Conservation (phyloP, 2,329 filamentous ascomycete genomes). For the Beauveria medogensis region DNA sequence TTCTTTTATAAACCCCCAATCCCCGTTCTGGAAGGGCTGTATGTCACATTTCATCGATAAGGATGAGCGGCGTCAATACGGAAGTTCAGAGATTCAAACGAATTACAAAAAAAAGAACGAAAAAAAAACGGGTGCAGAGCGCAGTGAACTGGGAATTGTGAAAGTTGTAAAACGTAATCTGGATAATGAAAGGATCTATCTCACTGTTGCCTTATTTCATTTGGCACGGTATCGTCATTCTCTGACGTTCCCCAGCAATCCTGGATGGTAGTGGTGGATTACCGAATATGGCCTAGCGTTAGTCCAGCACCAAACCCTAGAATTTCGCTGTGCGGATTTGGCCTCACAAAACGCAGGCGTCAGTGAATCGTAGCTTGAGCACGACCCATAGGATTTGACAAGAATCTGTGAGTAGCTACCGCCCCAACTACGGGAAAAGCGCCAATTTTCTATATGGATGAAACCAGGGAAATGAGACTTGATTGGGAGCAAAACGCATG, state of each 20-base stretch:
- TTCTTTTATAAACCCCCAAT: slow-evolving; percentile 33
- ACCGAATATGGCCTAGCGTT: slow-evolving; percentile 33
- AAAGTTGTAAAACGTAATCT: neutral
- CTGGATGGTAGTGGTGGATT: slow-evolving; percentile 22
- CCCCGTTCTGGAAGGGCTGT: slow-evolving; percentile 53
- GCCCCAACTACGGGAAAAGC: slow-evolving; percentile 7
- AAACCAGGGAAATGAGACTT: neutral
- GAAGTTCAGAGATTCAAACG: slow-evolving; percentile 44
- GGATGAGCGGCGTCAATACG: slow-evolving; percentile 60
- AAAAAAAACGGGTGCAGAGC: neutral
- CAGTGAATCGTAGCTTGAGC: slow-evolving; percentile 23
- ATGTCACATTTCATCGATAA: slow-evolving; percentile 52
- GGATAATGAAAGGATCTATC: neutral
- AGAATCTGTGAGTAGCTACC: slow-evolving; percentile 25
- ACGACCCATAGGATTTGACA: slow-evolving; percentile 27
- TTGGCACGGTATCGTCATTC: neutral
- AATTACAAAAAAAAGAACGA: slow-evolving; percentile 23
- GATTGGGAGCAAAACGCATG: neutral
- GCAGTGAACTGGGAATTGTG: neutral
- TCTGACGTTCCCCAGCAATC: slow-evolving; percentile 11
- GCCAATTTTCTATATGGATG: neutral
- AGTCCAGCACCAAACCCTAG: slow-evolving; percentile 36
- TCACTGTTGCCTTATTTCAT: neutral
- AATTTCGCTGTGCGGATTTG: slow-evolving; percentile 32
- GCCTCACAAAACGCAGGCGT: slow-evolving; percentile 31